Base-by-base conservation (phyloP, 768 basidiomycete genomes). In the Mycena kentingensis region DNA sequence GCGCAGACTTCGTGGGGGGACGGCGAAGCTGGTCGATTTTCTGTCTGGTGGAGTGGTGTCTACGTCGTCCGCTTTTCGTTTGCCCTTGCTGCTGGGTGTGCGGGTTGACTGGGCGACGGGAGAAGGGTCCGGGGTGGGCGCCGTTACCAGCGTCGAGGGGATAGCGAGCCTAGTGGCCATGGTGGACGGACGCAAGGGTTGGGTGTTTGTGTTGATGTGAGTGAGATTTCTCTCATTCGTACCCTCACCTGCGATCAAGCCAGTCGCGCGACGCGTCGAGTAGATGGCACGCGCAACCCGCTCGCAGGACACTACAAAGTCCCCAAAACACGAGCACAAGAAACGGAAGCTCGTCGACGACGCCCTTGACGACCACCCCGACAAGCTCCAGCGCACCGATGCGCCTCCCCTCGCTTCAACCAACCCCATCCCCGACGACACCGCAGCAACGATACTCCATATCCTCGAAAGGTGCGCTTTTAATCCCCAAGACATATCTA, bases 281-380 rank as follows among this genome's bases (percentile, higher is more conserved):
- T 16, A 5, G 6, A 90, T 92, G 90, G 87, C 87, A 57, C 78
- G 90, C 60, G 80, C 88, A 65, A 90, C 89, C 67, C 84, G 89
- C 41, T 42, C 41, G n/a, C 13, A 21, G 8, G 41, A 42, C 41
- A 24, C 41, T 24, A 8, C 8, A 12, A 42, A 42, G 63, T 86
- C 85, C 60, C 75, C 82, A 28, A 71, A 76, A 37, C 65, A 75
- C 43, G 72, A 70, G 34, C 67, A 68, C 48, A 63, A 70, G 47
- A 89, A 90, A 70, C 82, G 90, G 32, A 92, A 90, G 68, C 85
- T 88, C 26, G 66, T 65, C 51, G 61, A 70, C 16, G 76, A 75
- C 55, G 62, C 68, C 55, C 76, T 76, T 49, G 82, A 82, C 53
- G 75, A 78, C 39, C 77, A 77, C 8, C 60, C 76, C 2, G 53